Evolutionary conservation across 192 early-diverging fungal species (phyloP).

Genomic region (Coemansia sp.): DNA sequence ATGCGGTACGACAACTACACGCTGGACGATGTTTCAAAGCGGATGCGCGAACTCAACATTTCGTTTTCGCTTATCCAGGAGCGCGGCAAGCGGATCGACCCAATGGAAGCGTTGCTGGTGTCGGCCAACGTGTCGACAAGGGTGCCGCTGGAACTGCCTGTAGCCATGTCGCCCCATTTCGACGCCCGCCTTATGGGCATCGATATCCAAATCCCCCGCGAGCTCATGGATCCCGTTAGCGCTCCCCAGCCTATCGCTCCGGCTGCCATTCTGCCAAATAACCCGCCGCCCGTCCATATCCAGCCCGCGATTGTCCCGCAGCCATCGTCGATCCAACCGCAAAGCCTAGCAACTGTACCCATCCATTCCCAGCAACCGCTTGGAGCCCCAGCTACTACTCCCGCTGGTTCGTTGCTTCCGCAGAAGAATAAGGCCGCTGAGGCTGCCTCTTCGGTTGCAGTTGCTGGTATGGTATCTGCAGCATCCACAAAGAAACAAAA

Average conservation of each 20-base stretch:
- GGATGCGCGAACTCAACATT: conserved; percentile 52
- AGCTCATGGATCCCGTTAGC: conserved; percentile 14
- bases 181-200: conserved; percentile 42
- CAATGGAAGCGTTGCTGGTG: conserved; percentile 36
- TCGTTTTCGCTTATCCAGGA: conserved; percentile 53
- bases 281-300: conserved; percentile 19
- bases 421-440: conserved; percentile 40
- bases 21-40: conserved; percentile 38
- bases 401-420: conserved; percentile 11
- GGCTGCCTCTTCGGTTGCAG: neutral
- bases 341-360: neutral
- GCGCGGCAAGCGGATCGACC: conserved; percentile 42
- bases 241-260: conserved; percentile 18
- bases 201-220: conserved; percentile 35
- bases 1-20: conserved; percentile 49
- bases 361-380: neutral
- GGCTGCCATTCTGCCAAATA: neutral
- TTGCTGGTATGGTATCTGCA: neutral
- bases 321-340: neutral
- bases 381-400: neutral
- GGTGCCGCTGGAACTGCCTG: conserved; percentile 32
- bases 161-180: conserved; percentile 45
- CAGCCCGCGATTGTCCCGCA: conserved; percentile 13
- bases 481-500: conserved; percentile 22
- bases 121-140: conserved; percentile 40